Percentiles rank a stretch among this genome's conserved stretches.
phyloP scores from a whole-genome alignment of 495 filamentous ascomycete genomes.

The Aspergillus kassunensis region DNA sequence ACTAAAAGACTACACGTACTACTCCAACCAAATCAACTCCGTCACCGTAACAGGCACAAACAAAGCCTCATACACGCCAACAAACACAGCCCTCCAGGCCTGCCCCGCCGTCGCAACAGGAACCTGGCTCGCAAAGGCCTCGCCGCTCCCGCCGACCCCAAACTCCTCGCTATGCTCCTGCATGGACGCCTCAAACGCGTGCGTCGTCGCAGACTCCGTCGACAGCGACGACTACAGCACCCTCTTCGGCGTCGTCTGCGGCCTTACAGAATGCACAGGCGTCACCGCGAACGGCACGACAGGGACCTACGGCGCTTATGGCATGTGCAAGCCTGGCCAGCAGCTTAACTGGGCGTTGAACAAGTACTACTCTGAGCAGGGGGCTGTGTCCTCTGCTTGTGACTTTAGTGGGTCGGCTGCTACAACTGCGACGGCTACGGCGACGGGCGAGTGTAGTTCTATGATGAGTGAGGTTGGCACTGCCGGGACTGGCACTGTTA shows the following conservation, averaged over 20 bases:
- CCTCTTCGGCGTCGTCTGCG: conserved; percentile 75
- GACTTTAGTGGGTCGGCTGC: conserved; percentile 68
- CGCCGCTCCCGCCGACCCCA: conserved; percentile 73
- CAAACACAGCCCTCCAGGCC: conserved; percentile 64
- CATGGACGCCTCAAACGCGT: conserved; percentile 69
- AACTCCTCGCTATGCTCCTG: conserved; percentile 73
- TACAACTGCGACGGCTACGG: conserved; percentile 42
- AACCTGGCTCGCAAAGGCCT: conserved; percentile 63
- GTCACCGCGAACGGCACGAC: conserved; percentile 65
- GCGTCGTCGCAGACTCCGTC: conserved; percentile 55
- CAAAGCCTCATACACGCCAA: conserved; percentile 66
- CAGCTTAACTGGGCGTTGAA: conserved; percentile 80
- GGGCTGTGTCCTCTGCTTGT: conserved; percentile 56
- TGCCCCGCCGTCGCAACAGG: conserved; percentile 62
- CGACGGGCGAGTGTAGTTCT: conserved; percentile 48
- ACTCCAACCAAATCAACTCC: conserved; percentile 65
- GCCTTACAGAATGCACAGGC: conserved; percentile 60
- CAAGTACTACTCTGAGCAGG: conserved; percentile 69
- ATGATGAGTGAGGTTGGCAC: conserved; percentile 60
- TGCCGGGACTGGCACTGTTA: conserved; percentile 41
- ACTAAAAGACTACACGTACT: conserved; percentile 68
- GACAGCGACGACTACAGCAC: conserved; percentile 49
- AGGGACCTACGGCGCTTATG: conserved; percentile 82
- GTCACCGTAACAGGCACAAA: conserved; percentile 63
- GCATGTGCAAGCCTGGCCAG: conserved; percentile 77